A percentile compares a stretch with the other conserved stretches of the same genome.
Conservation (phyloP, 139 green algal genomes). For the Chlamydomonas eustigma region DNA sequence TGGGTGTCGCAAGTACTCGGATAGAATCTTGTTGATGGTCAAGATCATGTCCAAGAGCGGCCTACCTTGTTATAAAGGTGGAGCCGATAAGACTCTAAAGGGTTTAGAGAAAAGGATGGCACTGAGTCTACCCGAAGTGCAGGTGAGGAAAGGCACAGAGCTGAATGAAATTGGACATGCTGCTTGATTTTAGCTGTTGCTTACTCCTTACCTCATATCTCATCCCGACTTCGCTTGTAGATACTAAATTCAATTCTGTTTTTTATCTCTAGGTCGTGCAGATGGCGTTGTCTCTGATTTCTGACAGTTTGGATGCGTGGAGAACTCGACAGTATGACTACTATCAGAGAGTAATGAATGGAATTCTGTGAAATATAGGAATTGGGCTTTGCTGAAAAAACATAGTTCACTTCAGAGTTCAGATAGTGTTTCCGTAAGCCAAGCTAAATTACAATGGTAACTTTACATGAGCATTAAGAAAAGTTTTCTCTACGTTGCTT, state of each 20-base stretch:
- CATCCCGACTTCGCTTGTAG: not conserved
- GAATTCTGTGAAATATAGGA: conserved; percentile 11
- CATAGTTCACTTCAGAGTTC: no score
- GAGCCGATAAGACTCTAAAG: conserved; percentile 53
- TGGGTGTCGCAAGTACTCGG: conserved; percentile 79
- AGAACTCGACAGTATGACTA: conserved; percentile 97
- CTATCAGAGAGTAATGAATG: conserved; percentile 19
- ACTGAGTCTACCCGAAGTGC: conserved; percentile 42
- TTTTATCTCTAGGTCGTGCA: conserved; percentile 33
- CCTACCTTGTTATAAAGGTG: conserved; percentile 91
- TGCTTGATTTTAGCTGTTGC: no score
- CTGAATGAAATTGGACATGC: not conserved
- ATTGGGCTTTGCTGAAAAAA: no score
- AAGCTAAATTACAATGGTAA: no score
- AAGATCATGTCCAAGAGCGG: conserved; percentile 84
- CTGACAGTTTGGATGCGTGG: conserved; percentile 89
- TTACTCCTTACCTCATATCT: no score
- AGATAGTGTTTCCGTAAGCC: no score
- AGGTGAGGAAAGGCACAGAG: conserved; percentile 14
- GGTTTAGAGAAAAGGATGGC: conserved; percentile 81
- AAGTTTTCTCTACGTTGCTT: no score
- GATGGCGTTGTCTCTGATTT: conserved; percentile 85
- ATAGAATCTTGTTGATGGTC: conserved; percentile 84
- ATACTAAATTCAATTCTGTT: not conserved
- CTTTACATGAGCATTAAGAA: no score